These are phyloP conservation scores for Blastobotrys malaysiensis DNA, from an alignment of 1,139 yeast genomes.

Conservation along the genomic window DNA sequence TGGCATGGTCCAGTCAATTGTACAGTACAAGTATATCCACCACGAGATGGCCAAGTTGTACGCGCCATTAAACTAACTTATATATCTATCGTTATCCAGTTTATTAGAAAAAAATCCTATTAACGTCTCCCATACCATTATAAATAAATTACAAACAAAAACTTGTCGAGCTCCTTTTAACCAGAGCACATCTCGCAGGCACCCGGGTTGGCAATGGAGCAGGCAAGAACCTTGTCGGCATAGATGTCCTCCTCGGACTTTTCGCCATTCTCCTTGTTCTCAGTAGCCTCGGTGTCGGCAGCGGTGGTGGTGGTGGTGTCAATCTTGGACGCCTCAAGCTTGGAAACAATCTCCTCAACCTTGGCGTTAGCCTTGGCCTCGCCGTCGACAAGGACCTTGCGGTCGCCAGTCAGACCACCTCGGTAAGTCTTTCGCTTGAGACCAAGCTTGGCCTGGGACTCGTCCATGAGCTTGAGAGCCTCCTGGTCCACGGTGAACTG, in stretches of 20 bases:
- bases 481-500: slow-evolving; percentile 79
- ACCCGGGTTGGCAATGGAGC: slow-evolving; percentile 95
- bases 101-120: background rate
- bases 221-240: slow-evolving; percentile 90
- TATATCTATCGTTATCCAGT: slow-evolving; percentile 2
- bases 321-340: slow-evolving; percentile 14
- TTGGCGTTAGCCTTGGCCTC: slow-evolving; percentile 14
- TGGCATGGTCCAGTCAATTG: slow-evolving; percentile 63
- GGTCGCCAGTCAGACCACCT: slow-evolving; percentile 6
- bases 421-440: slow-evolving; percentile 34
- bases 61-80: slow-evolving; percentile 1
- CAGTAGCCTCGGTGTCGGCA: slow-evolving; percentile 7
- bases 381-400: background rate
- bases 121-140: background rate
- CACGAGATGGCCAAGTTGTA: slow-evolving; percentile 27
- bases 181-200: slow-evolving; percentile 99
- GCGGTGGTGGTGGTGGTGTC: slow-evolving; percentile 13
- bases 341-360: slow-evolving; percentile 9
- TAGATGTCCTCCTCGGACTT: slow-evolving; percentile 58
- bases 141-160: background rate
- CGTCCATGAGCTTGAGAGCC: slow-evolving; percentile 38
- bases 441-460: slow-evolving; percentile 24
- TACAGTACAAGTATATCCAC: slow-evolving; percentile 51
- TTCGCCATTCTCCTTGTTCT: slow-evolving; percentile 14
- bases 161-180: no score